phyloP scores from a whole-genome alignment of 371 early-diverging fungal genomes.

The Mortierella sp. region DNA sequence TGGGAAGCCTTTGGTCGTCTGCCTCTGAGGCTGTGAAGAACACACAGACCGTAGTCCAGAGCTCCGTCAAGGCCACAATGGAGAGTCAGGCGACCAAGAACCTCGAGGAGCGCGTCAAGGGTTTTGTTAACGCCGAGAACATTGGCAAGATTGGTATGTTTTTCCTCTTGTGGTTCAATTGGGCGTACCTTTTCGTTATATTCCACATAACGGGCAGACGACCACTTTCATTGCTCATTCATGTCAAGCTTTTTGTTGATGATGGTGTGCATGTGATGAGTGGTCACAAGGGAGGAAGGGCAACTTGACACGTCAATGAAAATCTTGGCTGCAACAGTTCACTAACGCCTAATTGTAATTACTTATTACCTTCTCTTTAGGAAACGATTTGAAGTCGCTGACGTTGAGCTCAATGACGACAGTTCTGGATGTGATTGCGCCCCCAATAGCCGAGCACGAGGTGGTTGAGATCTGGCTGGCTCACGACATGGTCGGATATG shows the following conservation, averaged over 20 bases:
- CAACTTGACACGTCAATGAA: neutral
- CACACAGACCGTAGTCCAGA: slow-evolving; percentile 58
- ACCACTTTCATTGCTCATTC: neutral
- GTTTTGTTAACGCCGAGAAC: slow-evolving; percentile 72
- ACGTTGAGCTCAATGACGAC: slow-evolving; percentile 62
- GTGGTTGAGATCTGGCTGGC: slow-evolving; percentile 75
- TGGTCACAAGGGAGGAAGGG: neutral
- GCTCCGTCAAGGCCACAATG: slow-evolving; percentile 61
- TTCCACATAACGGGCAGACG: neutral
- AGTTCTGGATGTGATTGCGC: slow-evolving; percentile 74
- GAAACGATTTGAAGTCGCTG: slow-evolving; percentile 64
- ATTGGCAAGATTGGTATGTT: slow-evolving; percentile 72
- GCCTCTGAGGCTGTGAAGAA: slow-evolving; percentile 60
- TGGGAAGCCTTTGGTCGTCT: slow-evolving; percentile 56
- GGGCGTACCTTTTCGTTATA: neutral
- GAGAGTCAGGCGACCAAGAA: slow-evolving; percentile 63
- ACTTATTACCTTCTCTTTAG: slow-evolving; percentile 25
- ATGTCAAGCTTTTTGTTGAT: neutral
- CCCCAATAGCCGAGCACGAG: slow-evolving; percentile 78
- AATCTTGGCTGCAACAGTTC: neutral
- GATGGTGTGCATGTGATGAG: slow-evolving; percentile 10
- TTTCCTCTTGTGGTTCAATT: neutral
- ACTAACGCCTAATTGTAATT: neutral
- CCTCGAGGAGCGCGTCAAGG: slow-evolving; percentile 73
- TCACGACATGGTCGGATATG: slow-evolving; percentile 75